Percentiles rank a stretch among this genome's conserved stretches.
Conservation (phyloP, 2,329 filamentous ascomycete species). For the Thelonectria olida region DNA sequence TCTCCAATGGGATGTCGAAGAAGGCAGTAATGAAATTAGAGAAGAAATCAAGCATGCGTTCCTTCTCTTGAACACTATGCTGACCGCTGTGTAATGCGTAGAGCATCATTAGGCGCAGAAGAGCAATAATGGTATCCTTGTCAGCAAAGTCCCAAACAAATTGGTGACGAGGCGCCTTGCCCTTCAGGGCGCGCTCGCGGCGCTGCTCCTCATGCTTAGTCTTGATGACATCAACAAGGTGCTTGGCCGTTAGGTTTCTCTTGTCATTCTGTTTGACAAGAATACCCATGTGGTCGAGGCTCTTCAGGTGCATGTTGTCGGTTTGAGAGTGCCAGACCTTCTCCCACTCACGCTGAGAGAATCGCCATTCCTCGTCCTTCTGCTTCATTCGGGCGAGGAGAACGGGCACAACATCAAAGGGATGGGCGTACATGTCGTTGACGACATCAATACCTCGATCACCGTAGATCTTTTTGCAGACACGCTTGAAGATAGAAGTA, state of each 20-base stretch:
- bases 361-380: conserved; percentile 97
- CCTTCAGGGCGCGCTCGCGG: conserved; percentile 71
- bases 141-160: conserved; percentile 80
- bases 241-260: conserved; percentile 88
- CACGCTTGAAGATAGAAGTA: conserved; percentile 95
- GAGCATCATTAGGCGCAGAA: conserved; percentile 70
- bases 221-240: conserved; percentile 89
- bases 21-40: conserved; percentile 80
- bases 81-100: conserved; percentile 75
- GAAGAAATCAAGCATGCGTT: conserved; percentile 78
- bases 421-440: conserved; percentile 83
- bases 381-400: conserved; percentile 90
- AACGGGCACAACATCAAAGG: conserved; percentile 88
- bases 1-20: conserved; percentile 78
- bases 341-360: conserved; percentile 97
- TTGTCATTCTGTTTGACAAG: conserved; percentile 90
- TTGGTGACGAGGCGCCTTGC: conserved; percentile 73
- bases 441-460: conserved; percentile 88
- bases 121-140: conserved; percentile 71
- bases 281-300: conserved; percentile 95
- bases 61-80: conserved; percentile 76
- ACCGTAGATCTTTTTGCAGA: conserved; percentile 97
- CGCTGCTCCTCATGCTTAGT: conserved; percentile 92
- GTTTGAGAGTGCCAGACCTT: conserved; percentile 98
- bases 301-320: conserved; percentile 93